Conservation (phyloP, 495 filamentous ascomycete species). For the Tuber borchii region DNA sequence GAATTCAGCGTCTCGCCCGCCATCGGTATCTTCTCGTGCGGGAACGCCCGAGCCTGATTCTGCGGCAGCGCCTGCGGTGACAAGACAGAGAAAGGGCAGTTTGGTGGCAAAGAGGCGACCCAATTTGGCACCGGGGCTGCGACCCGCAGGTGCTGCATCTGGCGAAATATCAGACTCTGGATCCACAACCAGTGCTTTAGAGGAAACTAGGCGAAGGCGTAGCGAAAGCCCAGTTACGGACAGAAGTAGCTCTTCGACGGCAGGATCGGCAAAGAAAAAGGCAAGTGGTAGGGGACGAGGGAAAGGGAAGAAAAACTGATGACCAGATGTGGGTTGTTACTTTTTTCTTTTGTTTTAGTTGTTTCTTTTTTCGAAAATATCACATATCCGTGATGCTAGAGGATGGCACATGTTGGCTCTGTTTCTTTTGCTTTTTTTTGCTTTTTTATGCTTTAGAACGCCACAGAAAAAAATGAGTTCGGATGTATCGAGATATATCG, state of each 20-base stretch:
- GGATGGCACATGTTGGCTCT: constrained; percentile 10
- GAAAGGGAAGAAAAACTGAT: constrained; percentile 9
- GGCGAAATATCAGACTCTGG: constrained; percentile 38
- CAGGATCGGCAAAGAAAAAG: constrained; percentile 13
- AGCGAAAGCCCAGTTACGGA: constrained; percentile 35
- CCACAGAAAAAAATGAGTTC: neutral
- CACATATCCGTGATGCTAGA: neutral
- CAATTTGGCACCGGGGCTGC: constrained; percentile 25
- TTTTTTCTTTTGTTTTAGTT: neutral
- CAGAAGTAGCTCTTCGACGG: constrained; percentile 16
- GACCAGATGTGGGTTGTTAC: neutral
- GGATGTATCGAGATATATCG: neutral
- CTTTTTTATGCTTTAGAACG: neutral
- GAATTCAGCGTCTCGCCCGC: constrained; percentile 8
- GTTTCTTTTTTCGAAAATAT: constrained; percentile 4
- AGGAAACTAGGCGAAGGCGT: constrained; percentile 4
- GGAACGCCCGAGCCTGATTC: constrained; percentile 35
- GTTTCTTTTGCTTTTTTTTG: neutral
- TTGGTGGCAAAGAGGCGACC: constrained; percentile 17
- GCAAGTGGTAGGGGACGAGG: constrained; percentile 13
- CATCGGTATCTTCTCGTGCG: constrained; percentile 21
- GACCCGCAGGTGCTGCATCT: constrained; percentile 7
- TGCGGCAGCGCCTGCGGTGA: constrained; percentile 6
- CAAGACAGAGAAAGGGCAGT: constrained; percentile 20
- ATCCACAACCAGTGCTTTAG: constrained; percentile 17